These are phyloP conservation scores for Rhodomyrtus psidioides DNA, from an alignment of 441 rosid species.

Conservation along the genomic window DNA sequence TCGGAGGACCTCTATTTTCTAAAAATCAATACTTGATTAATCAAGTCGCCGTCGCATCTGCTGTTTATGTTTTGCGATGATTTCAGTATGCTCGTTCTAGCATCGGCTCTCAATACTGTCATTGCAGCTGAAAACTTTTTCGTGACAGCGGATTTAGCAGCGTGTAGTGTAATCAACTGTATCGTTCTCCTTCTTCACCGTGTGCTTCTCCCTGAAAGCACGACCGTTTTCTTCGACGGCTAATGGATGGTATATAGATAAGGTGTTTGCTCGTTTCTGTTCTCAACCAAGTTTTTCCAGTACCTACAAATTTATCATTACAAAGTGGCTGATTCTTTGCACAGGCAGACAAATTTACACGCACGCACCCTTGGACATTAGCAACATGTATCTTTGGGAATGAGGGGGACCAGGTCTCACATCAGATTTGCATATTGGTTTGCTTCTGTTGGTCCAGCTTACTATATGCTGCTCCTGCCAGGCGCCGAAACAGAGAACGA, in stretches of 20 bases:
- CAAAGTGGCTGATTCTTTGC: not conserved
- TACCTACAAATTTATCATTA: not conserved
- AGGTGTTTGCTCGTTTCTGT: not conserved
- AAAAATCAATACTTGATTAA: not conserved
- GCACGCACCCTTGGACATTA: not conserved
- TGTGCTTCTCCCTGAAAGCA: not conserved
- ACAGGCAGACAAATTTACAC: not conserved
- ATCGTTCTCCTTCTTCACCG: not conserved
- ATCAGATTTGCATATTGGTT: not conserved
- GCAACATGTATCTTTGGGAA: not conserved
- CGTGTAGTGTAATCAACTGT: not conserved
- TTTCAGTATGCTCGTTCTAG: not conserved
- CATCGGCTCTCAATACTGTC: not conserved
- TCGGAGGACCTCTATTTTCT: not conserved
- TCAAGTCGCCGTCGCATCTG: not conserved
- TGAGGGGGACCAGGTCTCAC: not conserved
- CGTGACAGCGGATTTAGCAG: no score
- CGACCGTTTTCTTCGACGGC: not conserved
- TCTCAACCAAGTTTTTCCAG: not conserved
- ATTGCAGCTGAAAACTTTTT: not conserved
- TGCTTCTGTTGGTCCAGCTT: not conserved
- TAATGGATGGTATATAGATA: not conserved
- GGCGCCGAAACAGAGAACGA: not conserved
- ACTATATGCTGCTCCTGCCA: not conserved
- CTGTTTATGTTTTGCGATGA: not conserved